phyloP scores from a whole-genome alignment of 2,329 filamentous ascomycete species.

The Fusarium sp. region DNA sequence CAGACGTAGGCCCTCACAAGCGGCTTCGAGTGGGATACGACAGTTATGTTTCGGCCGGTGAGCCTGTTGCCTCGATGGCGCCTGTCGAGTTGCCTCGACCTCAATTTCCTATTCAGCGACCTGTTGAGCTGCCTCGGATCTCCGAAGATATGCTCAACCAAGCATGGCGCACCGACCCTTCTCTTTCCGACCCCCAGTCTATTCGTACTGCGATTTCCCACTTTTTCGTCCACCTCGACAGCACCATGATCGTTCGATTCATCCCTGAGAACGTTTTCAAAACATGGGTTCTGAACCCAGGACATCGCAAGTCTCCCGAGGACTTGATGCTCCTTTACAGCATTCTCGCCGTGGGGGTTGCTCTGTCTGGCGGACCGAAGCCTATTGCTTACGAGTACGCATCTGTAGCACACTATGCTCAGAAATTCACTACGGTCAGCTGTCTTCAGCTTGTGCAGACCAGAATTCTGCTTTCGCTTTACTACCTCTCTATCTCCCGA shows the following conservation, averaged over 20 bases:
- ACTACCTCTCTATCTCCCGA: constrained; percentile 75
- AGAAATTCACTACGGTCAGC: constrained; percentile 49
- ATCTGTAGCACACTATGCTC: constrained; percentile 71
- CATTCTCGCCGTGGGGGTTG: constrained; percentile 58
- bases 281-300: constrained; percentile 55
- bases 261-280: constrained; percentile 59
- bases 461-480: constrained; percentile 76
- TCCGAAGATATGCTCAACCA: constrained; percentile 65
- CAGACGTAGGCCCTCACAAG: constrained; percentile 61
- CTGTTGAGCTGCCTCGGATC: constrained; percentile 62
- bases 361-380: constrained; percentile 57
- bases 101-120: constrained; percentile 56
- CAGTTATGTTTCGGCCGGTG: constrained; percentile 57
- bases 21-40: constrained; percentile 65
- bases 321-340: constrained; percentile 65
- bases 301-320: constrained; percentile 58
- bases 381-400: constrained; percentile 59
- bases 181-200: constrained; percentile 60
- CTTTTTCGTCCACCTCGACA: constrained; percentile 61
- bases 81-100: constrained; percentile 58
- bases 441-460: constrained; percentile 77
- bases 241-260: constrained; percentile 60
- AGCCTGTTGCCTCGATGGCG: constrained; percentile 51
- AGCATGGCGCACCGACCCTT: constrained; percentile 68
- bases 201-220: constrained; percentile 58